A percentile compares a stretch with the other conserved stretches of the same genome.
These are phyloP conservation scores for Haplosporangium sp. DNA, from an alignment of 371 early-diverging fungal species.

Conservation along the genomic window DNA sequence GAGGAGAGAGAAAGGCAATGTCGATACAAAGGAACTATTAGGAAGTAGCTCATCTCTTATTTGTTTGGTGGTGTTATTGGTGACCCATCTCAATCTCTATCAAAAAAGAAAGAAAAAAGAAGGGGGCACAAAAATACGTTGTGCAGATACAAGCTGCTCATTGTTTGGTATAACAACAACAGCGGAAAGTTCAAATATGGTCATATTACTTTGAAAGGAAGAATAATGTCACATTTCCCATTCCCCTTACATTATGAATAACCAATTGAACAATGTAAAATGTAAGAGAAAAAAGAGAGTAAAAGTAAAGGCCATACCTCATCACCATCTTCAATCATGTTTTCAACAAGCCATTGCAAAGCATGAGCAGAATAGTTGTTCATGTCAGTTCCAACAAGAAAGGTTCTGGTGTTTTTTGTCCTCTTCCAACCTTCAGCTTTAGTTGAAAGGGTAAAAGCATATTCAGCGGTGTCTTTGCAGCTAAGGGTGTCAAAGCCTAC, in stretches of 20 bases:
- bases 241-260: too few species aligned
- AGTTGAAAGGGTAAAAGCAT: constrained; percentile 68
- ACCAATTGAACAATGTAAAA: too few species aligned
- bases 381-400: constrained; percentile 71
- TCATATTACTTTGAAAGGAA: too few species aligned
- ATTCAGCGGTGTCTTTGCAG: constrained; percentile 64
- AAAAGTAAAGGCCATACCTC: constrained; percentile 54
- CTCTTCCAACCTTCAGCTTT: constrained; percentile 64
- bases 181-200: too few species aligned
- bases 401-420: constrained; percentile 63
- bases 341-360: constrained; percentile 68
- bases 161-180: too few species aligned
- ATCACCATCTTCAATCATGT: constrained; percentile 72
- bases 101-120: background rate
- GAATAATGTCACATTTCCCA: too few species aligned
- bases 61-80: background rate
- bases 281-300: background rate
- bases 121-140: constrained; percentile 5
- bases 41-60: too few species aligned
- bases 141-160: background rate
- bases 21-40: too few species aligned
- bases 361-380: constrained; percentile 73
- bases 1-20: too few species aligned
- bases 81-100: constrained; percentile 4
- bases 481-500: constrained; percentile 73